Base-by-base conservation (phyloP, 306 rosid genomes). In the Canavalia gladiata region DNA sequence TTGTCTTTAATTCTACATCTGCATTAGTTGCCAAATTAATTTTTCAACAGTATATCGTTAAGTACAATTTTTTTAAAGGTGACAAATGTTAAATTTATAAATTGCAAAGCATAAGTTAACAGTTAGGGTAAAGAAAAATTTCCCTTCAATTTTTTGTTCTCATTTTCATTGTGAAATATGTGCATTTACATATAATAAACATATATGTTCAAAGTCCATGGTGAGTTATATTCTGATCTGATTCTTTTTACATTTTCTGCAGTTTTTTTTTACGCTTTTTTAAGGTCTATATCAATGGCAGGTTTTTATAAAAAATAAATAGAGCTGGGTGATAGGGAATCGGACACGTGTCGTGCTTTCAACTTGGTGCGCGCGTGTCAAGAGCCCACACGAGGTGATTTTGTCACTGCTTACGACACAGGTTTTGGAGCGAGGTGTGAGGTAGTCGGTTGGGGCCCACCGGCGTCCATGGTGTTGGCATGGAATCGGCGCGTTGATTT, bases 351-450 rank as follows among this genome's bases (percentile, higher is more conserved):
- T 87, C 88, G 77, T 0, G 0, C 1, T 9, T 2, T 1, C 3
- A 87, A 87, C 86, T 73, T 30, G 76, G 86, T 66, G 89, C 70
- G 81, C 83, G 89, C 89, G 94, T 89, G 95, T 70, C 79, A 54
- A 39, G 78, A 46, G 82, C 39, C 77, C 90, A 85, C 81, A 18
- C 37, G 85, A 47, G 76, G 83, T 82, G 88, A 79, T 94, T 85
- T 83, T 82, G 97, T 94, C 98, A 94, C 82, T 89, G 95, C 98
- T 92, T 90, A 94, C 97, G 95, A 54, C 83, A 82, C 5, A 6
- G 2, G 71, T 86, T 92, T 94, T 92, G 97, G 95, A 90, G 77
- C 5, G 81, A 28, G 31, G 76, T 45, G 84, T 13, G 52, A 33
- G 46, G 33, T 28, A 84, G 82, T 87, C 86, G 89, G 95, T 78